These are phyloP conservation scores for Adansonia digitata DNA, from an alignment of 345 rosid species.

Conservation along the genomic window DNA sequence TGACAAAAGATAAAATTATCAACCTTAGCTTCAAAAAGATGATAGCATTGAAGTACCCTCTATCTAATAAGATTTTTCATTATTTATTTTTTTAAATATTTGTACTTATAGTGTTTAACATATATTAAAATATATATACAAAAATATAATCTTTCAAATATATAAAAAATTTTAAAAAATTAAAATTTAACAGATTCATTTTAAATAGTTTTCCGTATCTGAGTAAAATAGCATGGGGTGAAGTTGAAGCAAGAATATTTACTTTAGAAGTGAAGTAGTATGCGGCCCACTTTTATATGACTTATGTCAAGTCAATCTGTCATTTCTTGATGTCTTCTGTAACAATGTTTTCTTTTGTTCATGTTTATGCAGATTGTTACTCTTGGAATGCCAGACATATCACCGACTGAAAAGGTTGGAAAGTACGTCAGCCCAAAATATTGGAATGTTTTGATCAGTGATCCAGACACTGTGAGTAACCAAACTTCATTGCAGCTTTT, in stretches of 20 bases:
- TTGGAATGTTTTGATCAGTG: conserved; percentile 79
- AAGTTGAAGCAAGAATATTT: conserved; percentile 98
- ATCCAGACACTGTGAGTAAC: conserved; percentile 83
- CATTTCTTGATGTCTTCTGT: not conserved
- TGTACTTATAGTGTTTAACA: too few relatives aligned
- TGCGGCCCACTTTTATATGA: not conserved
- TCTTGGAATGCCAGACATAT: conserved; percentile 85
- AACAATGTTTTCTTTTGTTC: not conserved
- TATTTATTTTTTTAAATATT: too few relatives aligned
- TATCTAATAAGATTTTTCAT: too few relatives aligned
- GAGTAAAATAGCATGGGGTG: too few relatives aligned
- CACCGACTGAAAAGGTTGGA: conserved; percentile 48
- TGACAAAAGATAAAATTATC: too few relatives aligned
- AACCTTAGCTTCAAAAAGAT: too few relatives aligned
- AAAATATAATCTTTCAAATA: too few relatives aligned
- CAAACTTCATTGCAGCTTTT: not conserved
- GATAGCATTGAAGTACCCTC: too few relatives aligned
- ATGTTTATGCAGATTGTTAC: conserved; percentile 69
- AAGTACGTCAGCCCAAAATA: conserved; percentile 22
- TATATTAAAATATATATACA: too few relatives aligned
- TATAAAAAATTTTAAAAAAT: too few relatives aligned
- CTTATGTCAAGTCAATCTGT: not conserved
- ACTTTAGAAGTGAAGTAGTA: not conserved
- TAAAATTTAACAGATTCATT: too few relatives aligned
- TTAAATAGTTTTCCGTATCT: too few relatives aligned